These are phyloP conservation scores for Abrus pulchellus DNA, from an alignment of 306 rosid genomes.

Conservation along the genomic window DNA sequence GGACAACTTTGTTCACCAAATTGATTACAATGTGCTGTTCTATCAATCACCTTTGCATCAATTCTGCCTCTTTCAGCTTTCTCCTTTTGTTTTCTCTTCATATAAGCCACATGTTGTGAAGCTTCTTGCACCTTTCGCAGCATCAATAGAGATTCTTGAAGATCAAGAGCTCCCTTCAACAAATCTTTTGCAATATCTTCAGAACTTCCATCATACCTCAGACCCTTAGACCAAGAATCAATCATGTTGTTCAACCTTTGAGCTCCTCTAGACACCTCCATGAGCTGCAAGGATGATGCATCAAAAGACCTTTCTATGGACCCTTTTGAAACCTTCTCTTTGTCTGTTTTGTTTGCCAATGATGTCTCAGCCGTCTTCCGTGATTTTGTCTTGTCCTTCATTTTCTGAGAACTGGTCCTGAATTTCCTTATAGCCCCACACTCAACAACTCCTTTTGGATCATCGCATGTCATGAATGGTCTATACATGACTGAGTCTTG, in stretches of 20 bases:
- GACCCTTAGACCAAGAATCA: conserved; percentile 79
- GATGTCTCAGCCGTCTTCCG: conserved; percentile 52
- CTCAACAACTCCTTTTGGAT: conserved; percentile 91
- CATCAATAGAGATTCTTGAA: conserved; percentile 76
- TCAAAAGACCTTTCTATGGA: conserved; percentile 50
- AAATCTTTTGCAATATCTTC: conserved; percentile 74
- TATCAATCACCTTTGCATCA: conserved; percentile 47
- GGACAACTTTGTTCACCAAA: conserved; percentile 48
- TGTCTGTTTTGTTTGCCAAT: conserved; percentile 47
- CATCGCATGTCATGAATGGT: conserved; percentile 85
- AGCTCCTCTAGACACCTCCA: conserved; percentile 79
- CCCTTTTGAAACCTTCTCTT: conserved; percentile 53
- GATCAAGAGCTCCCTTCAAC: conserved; percentile 85
- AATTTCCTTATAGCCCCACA: conserved; percentile 73
- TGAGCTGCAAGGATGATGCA: conserved; percentile 72
- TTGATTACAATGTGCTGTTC: conserved; percentile 41
- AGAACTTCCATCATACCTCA: conserved; percentile 60
- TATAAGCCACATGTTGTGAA: conserved; percentile 55
- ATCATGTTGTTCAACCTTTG: conserved; percentile 78
- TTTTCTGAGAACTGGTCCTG: conserved; percentile 60
- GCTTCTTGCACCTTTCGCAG: conserved; percentile 84
- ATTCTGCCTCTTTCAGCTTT: conserved; percentile 50
- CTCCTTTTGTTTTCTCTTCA: conserved; percentile 55
- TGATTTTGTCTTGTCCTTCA: conserved; percentile 62
- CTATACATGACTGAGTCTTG: conserved; percentile 75